Evolutionary conservation across 2,329 filamentous ascomycete genomes (phyloP), one percentile per base, ranked within the genome.

Genomic region (Aspergillus arachidicola): DNA sequence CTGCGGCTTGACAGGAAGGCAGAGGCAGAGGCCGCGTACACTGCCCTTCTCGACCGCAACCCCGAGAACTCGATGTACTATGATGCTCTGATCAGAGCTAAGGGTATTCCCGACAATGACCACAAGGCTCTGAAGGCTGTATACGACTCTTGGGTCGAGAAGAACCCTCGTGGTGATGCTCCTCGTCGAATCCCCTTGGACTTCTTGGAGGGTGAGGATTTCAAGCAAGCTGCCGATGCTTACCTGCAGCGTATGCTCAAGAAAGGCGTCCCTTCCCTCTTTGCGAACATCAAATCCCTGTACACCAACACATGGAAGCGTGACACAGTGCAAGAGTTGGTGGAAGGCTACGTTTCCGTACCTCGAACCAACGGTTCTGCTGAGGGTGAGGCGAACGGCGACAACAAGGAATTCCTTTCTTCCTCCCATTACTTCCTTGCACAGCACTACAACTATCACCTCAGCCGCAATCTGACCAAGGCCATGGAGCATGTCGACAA

Each of bases 241-340:
- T 99, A 99, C 76, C 78, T 99, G 64, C 86, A 89, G 57, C 85
- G 90, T 34, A 96, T 96, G 91, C 84, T 99, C 61, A 89, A 91
- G 78, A 96, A 94, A 79, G 95, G 94, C 12, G 91, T 98, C 4
- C 94, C 95, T 1, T 99, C 95, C 2, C 94, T 94, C 4, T 99
- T 99, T 79, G 93, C 93, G 41, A 99, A 98, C 78, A 85, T 99
- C 64, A 99, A 99, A 82, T 89, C 96, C 69, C 85, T 99, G 26
- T 99, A 98, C 81, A 84, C 84, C 16, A 89, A 97, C 75, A 69
- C 85, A 0, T 85, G 81, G 69, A 99, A 99, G 83, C 91, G 90
- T 75, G 84, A 90, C n/a, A 86, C 84, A 0, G 86, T 99, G 46
- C 87, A 90, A 67, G 83, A 88, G 43, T 78, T 98, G 46, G 93